Conservation (phyloP, 495 filamentous ascomycete genomes). For the Lineolata rhizophorae region DNA sequence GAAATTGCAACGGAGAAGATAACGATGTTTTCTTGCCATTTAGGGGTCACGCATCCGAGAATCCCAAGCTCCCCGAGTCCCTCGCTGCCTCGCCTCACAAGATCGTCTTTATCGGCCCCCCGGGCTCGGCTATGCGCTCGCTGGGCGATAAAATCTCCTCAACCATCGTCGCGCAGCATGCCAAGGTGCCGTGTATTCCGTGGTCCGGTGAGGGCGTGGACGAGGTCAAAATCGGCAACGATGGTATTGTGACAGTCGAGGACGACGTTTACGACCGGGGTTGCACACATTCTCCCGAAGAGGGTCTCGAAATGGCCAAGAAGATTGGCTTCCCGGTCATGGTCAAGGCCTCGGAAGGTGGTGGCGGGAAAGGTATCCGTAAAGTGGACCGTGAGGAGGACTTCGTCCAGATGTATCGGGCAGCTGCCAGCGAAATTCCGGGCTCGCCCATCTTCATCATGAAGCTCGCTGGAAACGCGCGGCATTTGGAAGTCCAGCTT, state of each 20-base stretch:
- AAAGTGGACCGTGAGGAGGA: conserved; percentile 76
- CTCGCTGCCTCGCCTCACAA: conserved; percentile 89
- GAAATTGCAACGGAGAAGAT: conserved; percentile 1
- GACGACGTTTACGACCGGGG: conserved; percentile 76
- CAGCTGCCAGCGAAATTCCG: conserved; percentile 93
- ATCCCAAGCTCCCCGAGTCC: conserved; percentile 89
- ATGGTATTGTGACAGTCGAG: conserved; percentile 81
- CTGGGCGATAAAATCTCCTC: conserved; percentile 99
- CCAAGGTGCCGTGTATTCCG: conserved; percentile 89
- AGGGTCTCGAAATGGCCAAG: conserved; percentile 67
- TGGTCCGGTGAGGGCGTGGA: conserved; percentile 93
- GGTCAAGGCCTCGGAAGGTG: conserved; percentile 99
- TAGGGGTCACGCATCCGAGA: conserved; percentile 97
- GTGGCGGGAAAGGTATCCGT: conserved; percentile 97
- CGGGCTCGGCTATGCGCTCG: conserved; percentile 94
- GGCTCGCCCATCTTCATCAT: conserved; percentile 99
- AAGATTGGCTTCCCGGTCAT: conserved; percentile 97
- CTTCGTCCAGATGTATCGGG: conserved; percentile 72
- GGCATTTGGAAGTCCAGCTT: conserved; percentile 94
- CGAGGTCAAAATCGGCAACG: conserved; percentile 49
- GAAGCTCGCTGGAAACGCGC: conserved; percentile 92
- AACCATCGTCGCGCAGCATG: conserved; percentile 96
- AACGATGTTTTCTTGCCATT: not conserved
- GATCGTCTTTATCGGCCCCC: conserved; percentile 96
- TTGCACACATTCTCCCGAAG: conserved; percentile 69